These are phyloP conservation scores for Hyphodiscus sp. DNA, from an alignment of 2,329 filamentous ascomycete genomes.

Conservation along the genomic window DNA sequence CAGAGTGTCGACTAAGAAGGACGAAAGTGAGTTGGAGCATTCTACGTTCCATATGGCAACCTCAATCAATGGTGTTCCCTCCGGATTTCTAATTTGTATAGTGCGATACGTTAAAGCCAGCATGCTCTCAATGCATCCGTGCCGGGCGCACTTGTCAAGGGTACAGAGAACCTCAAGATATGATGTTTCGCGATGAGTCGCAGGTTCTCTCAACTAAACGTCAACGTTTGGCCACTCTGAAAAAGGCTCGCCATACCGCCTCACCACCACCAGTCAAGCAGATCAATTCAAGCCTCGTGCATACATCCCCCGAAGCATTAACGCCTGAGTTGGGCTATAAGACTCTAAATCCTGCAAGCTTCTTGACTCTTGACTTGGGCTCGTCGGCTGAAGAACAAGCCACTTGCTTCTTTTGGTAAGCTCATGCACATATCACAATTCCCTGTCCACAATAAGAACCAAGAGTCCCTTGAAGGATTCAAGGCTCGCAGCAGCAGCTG, in stretches of 20 bases:
- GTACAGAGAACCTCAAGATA: constrained; percentile 48
- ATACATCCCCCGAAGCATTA: neutral
- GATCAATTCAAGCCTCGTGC: neutral
- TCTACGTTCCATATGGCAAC: neutral
- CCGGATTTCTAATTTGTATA: constrained; percentile 23
- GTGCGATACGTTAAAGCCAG: constrained; percentile 47
- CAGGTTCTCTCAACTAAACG: constrained; percentile 9
- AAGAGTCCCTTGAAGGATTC: neutral
- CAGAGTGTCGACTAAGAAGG: constrained; percentile 36
- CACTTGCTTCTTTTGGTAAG: neutral
- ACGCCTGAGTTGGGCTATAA: neutral
- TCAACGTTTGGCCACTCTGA: constrained; percentile 2
- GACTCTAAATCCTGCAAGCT: neutral
- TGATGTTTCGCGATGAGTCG: constrained; percentile 53
- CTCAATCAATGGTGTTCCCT: no score
- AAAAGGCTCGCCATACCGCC: neutral
- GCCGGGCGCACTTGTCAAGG: constrained; percentile 45
- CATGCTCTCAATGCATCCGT: constrained; percentile 49
- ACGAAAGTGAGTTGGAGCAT: constrained; percentile 28
- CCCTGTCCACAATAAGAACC: no score
- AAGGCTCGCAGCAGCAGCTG: constrained; percentile 24
- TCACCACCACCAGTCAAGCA: neutral
- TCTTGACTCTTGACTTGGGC: neutral
- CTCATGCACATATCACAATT: no score
- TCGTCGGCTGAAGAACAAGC: constrained; percentile 21